Base-by-base conservation (phyloP, 768 basidiomycete genomes). In the Kwoniella heveanensis region DNA sequence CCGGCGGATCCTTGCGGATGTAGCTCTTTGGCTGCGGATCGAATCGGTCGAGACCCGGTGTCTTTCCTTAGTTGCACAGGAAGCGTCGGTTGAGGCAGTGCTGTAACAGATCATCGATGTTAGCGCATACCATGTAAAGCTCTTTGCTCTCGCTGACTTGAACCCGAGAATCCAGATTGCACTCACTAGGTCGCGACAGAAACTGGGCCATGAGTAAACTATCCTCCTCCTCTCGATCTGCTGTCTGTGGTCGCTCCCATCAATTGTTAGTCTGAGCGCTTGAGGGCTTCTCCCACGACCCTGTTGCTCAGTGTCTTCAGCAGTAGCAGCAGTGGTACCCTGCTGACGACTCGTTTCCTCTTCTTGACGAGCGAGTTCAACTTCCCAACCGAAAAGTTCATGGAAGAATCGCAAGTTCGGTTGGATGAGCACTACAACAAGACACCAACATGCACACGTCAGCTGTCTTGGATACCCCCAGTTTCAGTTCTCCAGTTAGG, bases 331-430 rank as follows among this genome's bases (percentile, higher is more conserved):
- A 44, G 4, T 44, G 15, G 9, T 17, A 13, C 32, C n/a, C 39
- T 44, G 51, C 19, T 32, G 46, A n/a, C 22, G 54, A 21, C 27
- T 13, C 10, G 47, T 56, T 26, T 64, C 67, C 25, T 70, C 71
- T 57, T 73, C 74, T 51, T 61, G 62, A 32, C 68, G 62, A 30
- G 91, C 91, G n/a, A 96, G 84, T 78, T 88, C 87, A 70, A 91
- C 87, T 80, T 97, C 95, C 92, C 92, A 97, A 10, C 90, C 93
- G 74, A 91, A 88, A 25, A 97, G 84, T 77, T 97, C 94, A 80
- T 94, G 96, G 80, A 97, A 81, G 77, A 98, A 82, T n/a, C 92
- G 86, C 86, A 97, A 89, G 69, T 96, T 97, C 21, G 95, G 95
- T 82, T 98, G 92, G 66, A 92, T 92, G 69, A 93, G 84, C 65